Percentiles rank a stretch among this genome's conserved stretches.
Conservation (phyloP, 2,329 filamentous ascomycete species). For the Alternaria angustiovoidea region DNA sequence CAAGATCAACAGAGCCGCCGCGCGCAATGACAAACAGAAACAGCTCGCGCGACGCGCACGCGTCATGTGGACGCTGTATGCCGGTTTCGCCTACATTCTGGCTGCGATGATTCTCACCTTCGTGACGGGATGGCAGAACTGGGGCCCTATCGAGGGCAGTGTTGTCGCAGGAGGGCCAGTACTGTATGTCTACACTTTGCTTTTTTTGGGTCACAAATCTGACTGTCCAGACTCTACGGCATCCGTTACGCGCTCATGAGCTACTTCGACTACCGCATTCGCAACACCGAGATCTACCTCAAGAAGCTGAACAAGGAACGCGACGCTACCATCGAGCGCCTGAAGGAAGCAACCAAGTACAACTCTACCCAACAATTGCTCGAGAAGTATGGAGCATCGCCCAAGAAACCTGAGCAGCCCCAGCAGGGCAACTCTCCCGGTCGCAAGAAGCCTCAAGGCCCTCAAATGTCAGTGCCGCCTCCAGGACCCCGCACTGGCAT, state of each 20-base stretch:
- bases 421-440: slow-evolving; percentile 30
- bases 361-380: slow-evolving; percentile 92
- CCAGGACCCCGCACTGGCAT: slow-evolving; percentile 60
- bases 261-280: slow-evolving; percentile 84
- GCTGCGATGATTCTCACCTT: slow-evolving; percentile 82
- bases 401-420: slow-evolving; percentile 53
- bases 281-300: slow-evolving; percentile 71
- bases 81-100: slow-evolving; percentile 88
- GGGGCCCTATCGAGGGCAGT: slow-evolving; percentile 79
- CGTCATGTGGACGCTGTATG: slow-evolving; percentile 89
- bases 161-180: slow-evolving; percentile 80
- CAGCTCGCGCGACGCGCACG: slow-evolving; percentile 78
- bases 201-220: slow-evolving; percentile 12
- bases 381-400: slow-evolving; percentile 84
- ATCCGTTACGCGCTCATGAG: slow-evolving; percentile 71
- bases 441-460: slow-evolving; percentile 43
- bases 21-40: slow-evolving; percentile 76
- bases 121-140: slow-evolving; percentile 83
- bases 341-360: slow-evolving; percentile 95
- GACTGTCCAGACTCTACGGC: slow-evolving; percentile 74
- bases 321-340: slow-evolving; percentile 86
- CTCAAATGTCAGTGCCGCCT: slow-evolving; percentile 37
- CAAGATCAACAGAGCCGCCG: slow-evolving; percentile 80
- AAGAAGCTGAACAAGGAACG: slow-evolving; percentile 81
- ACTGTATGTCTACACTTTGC: slow-evolving; percentile 62